These are phyloP conservation scores for Lodderomyces beijingensis DNA, from an alignment of 1,139 yeast genomes.

Conservation along the genomic window DNA sequence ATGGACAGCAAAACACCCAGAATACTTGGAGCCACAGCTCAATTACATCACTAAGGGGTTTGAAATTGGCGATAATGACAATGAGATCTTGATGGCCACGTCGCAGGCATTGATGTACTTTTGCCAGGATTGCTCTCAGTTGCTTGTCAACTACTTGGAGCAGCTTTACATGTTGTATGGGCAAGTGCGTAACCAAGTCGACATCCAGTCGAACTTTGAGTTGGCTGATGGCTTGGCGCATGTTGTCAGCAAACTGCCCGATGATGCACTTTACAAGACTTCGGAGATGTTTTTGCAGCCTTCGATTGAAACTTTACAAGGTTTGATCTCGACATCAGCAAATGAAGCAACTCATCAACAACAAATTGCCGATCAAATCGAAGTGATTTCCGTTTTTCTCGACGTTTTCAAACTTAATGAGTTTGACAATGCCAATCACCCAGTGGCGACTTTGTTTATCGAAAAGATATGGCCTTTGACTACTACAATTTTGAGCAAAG, in stretches of 20 bases:
- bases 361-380: slow-evolving; percentile 70
- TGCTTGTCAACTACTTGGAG: slow-evolving; percentile 65
- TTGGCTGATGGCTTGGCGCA: slow-evolving; percentile 89
- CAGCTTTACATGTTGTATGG: slow-evolving; percentile 76
- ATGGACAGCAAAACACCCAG: slow-evolving; percentile 89
- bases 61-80: slow-evolving; percentile 25
- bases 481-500: slow-evolving; percentile 44
- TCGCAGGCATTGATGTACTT: slow-evolving; percentile 93
- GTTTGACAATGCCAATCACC: slow-evolving; percentile 36
- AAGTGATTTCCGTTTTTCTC: slow-evolving; percentile 67
- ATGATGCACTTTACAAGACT: slow-evolving; percentile 32
- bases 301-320: slow-evolving; percentile 48
- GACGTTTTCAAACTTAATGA: slow-evolving; percentile 48
- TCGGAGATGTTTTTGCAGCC: slow-evolving; percentile 62
- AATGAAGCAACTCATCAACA: slow-evolving; percentile 21
- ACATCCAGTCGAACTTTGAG: slow-evolving; percentile 68
- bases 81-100: slow-evolving; percentile 75
- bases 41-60: slow-evolving; percentile 83
- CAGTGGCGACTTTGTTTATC: slow-evolving; percentile 55
- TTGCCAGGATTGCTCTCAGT: slow-evolving; percentile 81
- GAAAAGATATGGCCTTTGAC: slow-evolving; percentile 59
- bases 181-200: slow-evolving; percentile 54
- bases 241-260: slow-evolving; percentile 57
- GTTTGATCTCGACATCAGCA: slow-evolving; percentile 18
- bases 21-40: slow-evolving; percentile 75